Percentiles rank a stretch among this genome's conserved stretches.
These are phyloP conservation scores for Sugiyamaella marilandica DNA, from an alignment of 805 yeast species.

Conservation along the genomic window DNA sequence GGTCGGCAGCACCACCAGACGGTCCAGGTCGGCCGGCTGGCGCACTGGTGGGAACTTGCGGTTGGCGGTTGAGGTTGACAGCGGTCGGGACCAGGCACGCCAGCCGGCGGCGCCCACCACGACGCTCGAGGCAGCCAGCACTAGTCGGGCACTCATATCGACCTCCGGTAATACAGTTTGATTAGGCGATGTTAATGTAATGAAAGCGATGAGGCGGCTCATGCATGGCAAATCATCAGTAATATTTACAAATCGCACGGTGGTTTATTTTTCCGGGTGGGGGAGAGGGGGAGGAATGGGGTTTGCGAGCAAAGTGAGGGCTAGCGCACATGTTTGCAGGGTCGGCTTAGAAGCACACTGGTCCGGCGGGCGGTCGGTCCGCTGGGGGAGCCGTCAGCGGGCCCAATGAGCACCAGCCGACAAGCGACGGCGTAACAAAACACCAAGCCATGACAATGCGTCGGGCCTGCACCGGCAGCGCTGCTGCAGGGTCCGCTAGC, in stretches of 20 bases:
- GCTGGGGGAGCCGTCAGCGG: too few species aligned
- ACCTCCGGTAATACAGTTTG: neutral
- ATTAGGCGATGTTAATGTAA: neutral
- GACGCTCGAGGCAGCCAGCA: neutral
- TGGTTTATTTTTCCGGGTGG: too few species aligned
- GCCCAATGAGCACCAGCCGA: too few species aligned
- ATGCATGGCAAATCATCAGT: neutral
- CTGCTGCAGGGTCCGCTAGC: too few species aligned
- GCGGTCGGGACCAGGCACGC: neutral
- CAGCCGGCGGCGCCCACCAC: neutral
- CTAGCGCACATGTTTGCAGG: too few species aligned
- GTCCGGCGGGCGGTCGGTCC: too few species aligned
- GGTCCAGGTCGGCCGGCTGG: neutral
- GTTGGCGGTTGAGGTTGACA: neutral
- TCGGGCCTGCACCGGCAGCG: too few species aligned
- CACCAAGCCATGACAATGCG: too few species aligned
- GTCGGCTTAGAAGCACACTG: too few species aligned
- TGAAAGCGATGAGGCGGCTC: neutral
- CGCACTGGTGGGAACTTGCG: neutral
- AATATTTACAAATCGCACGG: neutral
- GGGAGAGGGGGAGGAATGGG: too few species aligned
- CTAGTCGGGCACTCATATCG: neutral
- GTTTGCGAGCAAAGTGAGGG: too few species aligned
- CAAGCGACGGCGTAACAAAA: too few species aligned
- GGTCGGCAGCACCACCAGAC: slow-evolving; percentile 38